Percentiles rank a stretch among this genome's conserved stretches.
Evolutionary conservation across 2,329 filamentous ascomycete genomes (phyloP).

Genomic region (Fusarium udum): DNA sequence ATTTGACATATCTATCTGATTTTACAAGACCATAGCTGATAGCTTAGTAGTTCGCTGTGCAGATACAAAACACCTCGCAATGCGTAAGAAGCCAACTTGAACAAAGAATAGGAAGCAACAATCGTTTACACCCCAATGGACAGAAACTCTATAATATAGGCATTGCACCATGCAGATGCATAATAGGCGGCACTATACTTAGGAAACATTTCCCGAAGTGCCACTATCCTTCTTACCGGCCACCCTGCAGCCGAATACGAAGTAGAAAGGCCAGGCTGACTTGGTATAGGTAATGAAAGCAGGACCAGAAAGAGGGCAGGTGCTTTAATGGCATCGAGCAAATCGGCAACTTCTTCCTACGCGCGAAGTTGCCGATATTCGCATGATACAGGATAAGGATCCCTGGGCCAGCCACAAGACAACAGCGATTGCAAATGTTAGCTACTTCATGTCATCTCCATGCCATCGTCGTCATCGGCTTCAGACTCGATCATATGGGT

Average conservation of each 20-base stretch:
- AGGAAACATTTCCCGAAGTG: conserved; percentile 2
- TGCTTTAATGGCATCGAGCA: conserved; percentile 11
- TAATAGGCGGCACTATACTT: background rate
- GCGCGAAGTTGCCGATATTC: background rate
- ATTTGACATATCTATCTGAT: conserved; percentile 11
- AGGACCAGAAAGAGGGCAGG: background rate
- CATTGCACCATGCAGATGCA: background rate
- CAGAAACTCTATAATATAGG: background rate
- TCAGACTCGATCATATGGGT: conserved; percentile 67
- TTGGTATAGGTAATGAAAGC: background rate
- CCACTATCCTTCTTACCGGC: background rate
- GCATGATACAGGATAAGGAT: background rate
- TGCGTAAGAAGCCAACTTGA: conserved; percentile 3
- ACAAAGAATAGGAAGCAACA: background rate
- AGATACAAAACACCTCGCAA: conserved; percentile 30
- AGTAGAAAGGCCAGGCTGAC: background rate
- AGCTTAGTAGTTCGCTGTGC: background rate
- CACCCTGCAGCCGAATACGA: background rate
- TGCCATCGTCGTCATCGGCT: conserved; percentile 68
- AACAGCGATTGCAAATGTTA: background rate
- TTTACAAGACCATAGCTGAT: background rate
- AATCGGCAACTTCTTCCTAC: conserved; percentile 9
- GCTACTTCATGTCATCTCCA: conserved; percentile 61
- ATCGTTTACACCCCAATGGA: background rate
- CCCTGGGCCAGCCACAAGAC: background rate